phyloP scores from a whole-genome alignment of 2,329 filamentous ascomycete genomes.

The Ceratocystis lukuohia region DNA sequence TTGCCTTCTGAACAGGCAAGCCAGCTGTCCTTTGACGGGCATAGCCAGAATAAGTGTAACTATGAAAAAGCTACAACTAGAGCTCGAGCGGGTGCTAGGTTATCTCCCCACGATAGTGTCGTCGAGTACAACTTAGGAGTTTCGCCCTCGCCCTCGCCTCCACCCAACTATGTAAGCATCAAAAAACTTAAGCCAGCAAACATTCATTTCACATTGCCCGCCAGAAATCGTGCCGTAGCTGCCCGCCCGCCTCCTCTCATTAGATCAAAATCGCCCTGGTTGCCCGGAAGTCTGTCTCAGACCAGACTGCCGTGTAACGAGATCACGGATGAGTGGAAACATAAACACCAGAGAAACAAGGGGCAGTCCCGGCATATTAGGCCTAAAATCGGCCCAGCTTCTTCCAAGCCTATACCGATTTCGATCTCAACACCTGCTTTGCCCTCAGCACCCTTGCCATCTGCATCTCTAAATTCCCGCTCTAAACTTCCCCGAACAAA shows the following conservation, averaged over 20 bases:
- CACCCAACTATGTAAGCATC: constrained; percentile 11
- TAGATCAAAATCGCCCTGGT: neutral
- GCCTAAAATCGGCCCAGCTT: neutral
- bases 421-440: neutral
- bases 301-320: constrained; percentile 9
- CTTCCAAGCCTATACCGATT: neutral
- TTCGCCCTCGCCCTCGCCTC: neutral
- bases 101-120: constrained; percentile 19
- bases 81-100: constrained; percentile 10
- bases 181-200: constrained; percentile 8
- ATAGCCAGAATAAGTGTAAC: neutral
- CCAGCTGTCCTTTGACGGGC: neutral
- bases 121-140: constrained; percentile 16
- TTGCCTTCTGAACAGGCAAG: neutral
- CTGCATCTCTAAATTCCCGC: neutral
- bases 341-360: constrained; percentile 3
- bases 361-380: neutral
- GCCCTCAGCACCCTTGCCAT: neutral
- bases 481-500: constrained; percentile 6
- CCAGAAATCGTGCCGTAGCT: neutral
- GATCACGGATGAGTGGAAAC: constrained; percentile 8
- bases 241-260: too few species aligned
- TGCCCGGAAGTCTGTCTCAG: constrained; percentile 1
- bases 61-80: neutral
- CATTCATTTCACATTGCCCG: neutral